Evolutionary conservation across 2,329 filamentous ascomycete species (phyloP), one percentile per base, ranked within the genome.

Genomic region (Rhinocladiella similis): DNA sequence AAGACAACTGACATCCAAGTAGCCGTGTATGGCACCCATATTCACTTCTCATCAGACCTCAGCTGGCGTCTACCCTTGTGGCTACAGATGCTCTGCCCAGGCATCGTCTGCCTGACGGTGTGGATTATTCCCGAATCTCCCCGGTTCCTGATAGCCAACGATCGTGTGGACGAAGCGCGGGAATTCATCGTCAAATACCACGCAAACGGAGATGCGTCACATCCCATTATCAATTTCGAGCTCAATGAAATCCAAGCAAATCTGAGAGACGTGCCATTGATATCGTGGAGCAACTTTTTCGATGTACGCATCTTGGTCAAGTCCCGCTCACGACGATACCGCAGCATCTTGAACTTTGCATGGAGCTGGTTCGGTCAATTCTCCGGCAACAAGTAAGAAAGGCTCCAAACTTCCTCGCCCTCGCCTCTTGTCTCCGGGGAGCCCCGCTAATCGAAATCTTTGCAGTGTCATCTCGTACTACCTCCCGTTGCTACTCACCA

Each of bases 21-120:
- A 56, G 53, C 53, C 13, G 53, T 56, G 9, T 56, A 56, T n/a
- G 53, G 53, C 6, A 50, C 53, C 1, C 53, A 56, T 39, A 29
- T 56, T 7, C 53, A 62, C 77, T 80, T 54, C 47, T 69, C 33
- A 77, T 56, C 65, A 61, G 78, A 68, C 78, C 72, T 64, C 71
- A 76, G 50, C 10, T 87, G 84, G 83, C 74, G 84, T 1, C 85
- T 88, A 57, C 85, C 84, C 0, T 79, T 88, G 41, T 83, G 84
- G 0, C 84, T 86, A 66, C 85, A 88, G 63, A 86, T 86, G 45
- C 69, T 85, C 0, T 83, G 84, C 1, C 78, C 87, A 0, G 57
- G 86, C 1, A 53, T 81, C 1, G 75, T 87, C 0, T 73, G 87
- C 52, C 61, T 64, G 1, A 65, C 76, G 3, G 78, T 87, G 25